phyloP scores from a whole-genome alignment of 2,329 filamentous ascomycete genomes.

The Nemania abortiva region DNA sequence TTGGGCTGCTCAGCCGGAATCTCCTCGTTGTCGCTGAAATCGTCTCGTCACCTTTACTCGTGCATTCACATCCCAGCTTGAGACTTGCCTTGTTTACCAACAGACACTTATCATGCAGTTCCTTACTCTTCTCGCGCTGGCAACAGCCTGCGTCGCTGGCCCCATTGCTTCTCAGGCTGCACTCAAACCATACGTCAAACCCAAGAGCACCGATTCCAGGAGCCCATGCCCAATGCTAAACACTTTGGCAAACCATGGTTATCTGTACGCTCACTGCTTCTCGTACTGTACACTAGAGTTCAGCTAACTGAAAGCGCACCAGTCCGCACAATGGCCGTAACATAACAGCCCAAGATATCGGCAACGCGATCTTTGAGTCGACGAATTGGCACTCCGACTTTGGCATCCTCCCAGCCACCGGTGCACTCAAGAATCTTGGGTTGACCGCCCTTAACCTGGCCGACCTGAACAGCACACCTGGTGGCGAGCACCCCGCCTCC shows the following conservation, averaged over 20 bases:
- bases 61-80: not conserved
- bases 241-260: constrained; percentile 44
- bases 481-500: constrained; percentile 39
- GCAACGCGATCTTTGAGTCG: constrained; percentile 32
- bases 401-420: constrained; percentile 28
- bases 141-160: constrained; percentile 25
- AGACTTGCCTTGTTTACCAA: not conserved
- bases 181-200: constrained; percentile 38
- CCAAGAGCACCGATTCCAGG: constrained; percentile 39
- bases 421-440: constrained; percentile 27
- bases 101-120: constrained; percentile 31
- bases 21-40: not conserved
- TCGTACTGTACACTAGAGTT: not conserved
- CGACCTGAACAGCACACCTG: constrained; percentile 35
- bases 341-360: constrained; percentile 36
- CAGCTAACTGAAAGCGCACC: constrained; percentile 5
- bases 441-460: constrained; percentile 29
- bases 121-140: constrained; percentile 32
- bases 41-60: not conserved
- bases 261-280: constrained; percentile 35
- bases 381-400: constrained; percentile 40
- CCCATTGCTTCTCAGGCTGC: constrained; percentile 30
- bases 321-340: constrained; percentile 39
- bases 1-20: not conserved
- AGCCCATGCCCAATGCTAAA: constrained; percentile 43